Evolutionary conservation across 2,329 filamentous ascomycete species (phyloP), one percentile per base, ranked within the genome.

Genomic region (Microcyclosporella mali): DNA sequence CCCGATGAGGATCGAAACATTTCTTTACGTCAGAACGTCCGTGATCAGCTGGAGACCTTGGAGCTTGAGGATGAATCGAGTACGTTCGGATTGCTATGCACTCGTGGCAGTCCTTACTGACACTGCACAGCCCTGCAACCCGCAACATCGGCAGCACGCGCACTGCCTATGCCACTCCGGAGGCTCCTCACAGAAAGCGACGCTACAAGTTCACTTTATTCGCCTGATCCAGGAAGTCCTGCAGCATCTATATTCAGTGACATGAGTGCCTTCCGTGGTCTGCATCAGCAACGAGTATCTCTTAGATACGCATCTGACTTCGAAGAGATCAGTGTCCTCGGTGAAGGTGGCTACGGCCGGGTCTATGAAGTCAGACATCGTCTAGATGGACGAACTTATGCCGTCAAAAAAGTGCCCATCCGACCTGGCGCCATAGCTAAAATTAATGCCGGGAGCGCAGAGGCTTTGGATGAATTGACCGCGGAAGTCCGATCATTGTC

Each of bases 371-470:
- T 74, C 9, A 71, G 67, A 36, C 77, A 84, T 50, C 71, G 73
- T 38, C 71, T 84, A 4, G 81, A 85, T 56, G 72, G 74, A 6
- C 71, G 74, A 33, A 66, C 73, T 29, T 85, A 84, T 54, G 81
- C 81, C 0, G 70, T 85, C 37, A 85, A 85, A 57, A 79, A 81
- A 47, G 79, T 85, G 6, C 70, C 73, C 0, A 65, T 84, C 6
- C 76, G 73, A 37, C 64, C 71, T 30, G 66, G 69, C 33, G 67
- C 42, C 16, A 34, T 56, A 18, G 38, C 40, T 28, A 70, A 69
- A 49, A 68, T 80, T 17, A 16, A 17, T 40, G 67, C 70, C 16
- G 74, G 73, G 1, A 25, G 9, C 9, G 64, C 73, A 25, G 64
- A 70, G 40, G 76, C 77, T 46, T 61, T 81, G 32, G 75, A 79